Evolutionary conservation across 202 grass and related monocot genomes (phyloP), one percentile per base, ranked within the genome.

Genomic region (Bolboschoenoplectus hybrid): DNA sequence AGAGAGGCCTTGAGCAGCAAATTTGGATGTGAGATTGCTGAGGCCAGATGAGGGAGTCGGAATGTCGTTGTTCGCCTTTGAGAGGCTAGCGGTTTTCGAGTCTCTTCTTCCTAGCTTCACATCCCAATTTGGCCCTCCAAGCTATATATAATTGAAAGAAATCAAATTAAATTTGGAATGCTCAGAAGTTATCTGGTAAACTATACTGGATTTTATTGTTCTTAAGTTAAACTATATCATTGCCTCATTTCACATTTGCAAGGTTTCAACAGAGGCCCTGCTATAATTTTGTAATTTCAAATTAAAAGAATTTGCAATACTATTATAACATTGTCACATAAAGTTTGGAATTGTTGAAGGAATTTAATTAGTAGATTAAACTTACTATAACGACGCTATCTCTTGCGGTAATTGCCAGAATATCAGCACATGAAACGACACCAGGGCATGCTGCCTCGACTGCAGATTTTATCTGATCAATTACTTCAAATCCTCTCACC

Each of bases 351-450:
- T 49, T 77, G 38, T 47, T 69, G 5, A 43, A 8, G 67, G 14
- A 70, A 11, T 14, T 45, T 70, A 68, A 70, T 45, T 73, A 12
- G 69, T 49, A 49, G 3, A 47, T 20, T 60, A 41, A 38, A 85
- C 93, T 90, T 88, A 94, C 90, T 68, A 69, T 82, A 39, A 92
- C 87, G 0, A 97, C 92, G 67, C 92, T 89, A 72, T 97, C 95
- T 61, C 92, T 94, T 9, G 95, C 85, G 0, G 88, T 82, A 65
- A 98, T 88, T 64, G 96, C 91, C 51, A 98, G 89, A 19, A 98
- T 91, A 85, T 98, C 96, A 63, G 96, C 91, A 81, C 96, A 98
- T 6, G 96, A 98, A 20, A 98, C 96, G 39, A 98, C 87, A 20
- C 88, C 85, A 0, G 95, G 91, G 76, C 95, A 97, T 0, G 67